These are phyloP conservation scores for Theobroma cacao DNA, from an alignment of 345 rosid species.

Conservation along the genomic window DNA sequence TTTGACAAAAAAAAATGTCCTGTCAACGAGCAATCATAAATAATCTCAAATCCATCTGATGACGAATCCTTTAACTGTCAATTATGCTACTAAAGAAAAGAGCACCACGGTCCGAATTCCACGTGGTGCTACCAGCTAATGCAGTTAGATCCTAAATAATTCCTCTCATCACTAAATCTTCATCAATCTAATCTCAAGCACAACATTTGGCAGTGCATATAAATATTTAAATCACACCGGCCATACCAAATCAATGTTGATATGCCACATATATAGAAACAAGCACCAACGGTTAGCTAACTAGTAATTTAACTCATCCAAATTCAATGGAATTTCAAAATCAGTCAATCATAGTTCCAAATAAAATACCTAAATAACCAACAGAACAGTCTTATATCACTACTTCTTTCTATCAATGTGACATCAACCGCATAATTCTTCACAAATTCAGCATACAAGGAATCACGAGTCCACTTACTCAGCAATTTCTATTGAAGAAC, in stretches of 20 bases:
- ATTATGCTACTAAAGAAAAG: not conserved
- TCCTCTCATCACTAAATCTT: not conserved
- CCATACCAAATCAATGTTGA: not conserved
- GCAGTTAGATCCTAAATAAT: not conserved
- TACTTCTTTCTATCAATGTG: not conserved
- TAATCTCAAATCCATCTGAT: not conserved
- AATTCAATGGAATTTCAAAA: not conserved
- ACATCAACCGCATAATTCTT: not conserved
- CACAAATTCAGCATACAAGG: not conserved
- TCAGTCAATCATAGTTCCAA: not conserved
- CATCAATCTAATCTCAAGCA: not conserved
- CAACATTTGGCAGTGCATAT: not conserved
- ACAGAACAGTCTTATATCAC: not conserved
- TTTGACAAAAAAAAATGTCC: not conserved
- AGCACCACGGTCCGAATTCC: not conserved
- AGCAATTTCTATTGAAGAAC: not conserved
- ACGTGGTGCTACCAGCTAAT: not conserved
- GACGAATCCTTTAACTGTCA: not conserved
- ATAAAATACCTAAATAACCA: not conserved
- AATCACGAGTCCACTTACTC: not conserved
- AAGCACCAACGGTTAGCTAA: not conserved
- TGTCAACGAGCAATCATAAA: not conserved
- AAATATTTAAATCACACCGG: not conserved
- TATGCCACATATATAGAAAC: not conserved
- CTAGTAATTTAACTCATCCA: not conserved